A percentile compares a stretch with the other conserved stretches of the same genome.
Evolutionary conservation across 1,139 yeast species (phyloP).

Genomic region (Hemisphaericaspora subhashii): DNA sequence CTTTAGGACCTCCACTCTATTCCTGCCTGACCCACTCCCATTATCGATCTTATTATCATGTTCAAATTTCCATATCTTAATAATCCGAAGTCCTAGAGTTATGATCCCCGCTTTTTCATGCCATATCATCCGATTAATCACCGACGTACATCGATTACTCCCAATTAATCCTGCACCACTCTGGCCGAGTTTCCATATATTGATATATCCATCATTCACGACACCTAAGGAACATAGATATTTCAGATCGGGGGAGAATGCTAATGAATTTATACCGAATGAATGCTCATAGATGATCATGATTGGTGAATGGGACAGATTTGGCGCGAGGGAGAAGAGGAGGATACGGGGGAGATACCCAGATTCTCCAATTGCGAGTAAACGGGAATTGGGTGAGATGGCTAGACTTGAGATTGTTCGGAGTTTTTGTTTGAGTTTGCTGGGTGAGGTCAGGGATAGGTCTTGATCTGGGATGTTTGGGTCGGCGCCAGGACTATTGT

Average conservation of each 20-base stretch:
- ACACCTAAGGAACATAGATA: conserved; percentile 60
- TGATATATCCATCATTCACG: conserved; percentile 63
- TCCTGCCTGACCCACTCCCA: conserved; percentile 22
- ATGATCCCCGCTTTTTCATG: conserved; percentile 43
- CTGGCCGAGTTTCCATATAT: conserved; percentile 48
- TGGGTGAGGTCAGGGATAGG: conserved; percentile 22
- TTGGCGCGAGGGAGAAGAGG: conserved; percentile 56
- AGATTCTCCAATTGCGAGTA: conserved; percentile 65
- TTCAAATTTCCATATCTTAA: conserved; percentile 58
- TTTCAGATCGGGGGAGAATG: conserved; percentile 60
- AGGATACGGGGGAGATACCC: conserved; percentile 68
- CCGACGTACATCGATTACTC: conserved; percentile 61
- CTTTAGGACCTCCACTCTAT: conserved; percentile 52
- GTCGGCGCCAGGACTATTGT: background rate
- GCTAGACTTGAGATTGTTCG: conserved; percentile 57
- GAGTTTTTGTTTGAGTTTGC: conserved; percentile 45
- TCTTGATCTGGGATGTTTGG: background rate
- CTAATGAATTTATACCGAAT: conserved; percentile 56
- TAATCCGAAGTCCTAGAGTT: conserved; percentile 59
- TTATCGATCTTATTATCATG: background rate
- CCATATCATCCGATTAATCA: conserved; percentile 58
- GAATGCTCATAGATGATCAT: conserved; percentile 58
- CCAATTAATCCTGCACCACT: conserved; percentile 29
- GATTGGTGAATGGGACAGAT: conserved; percentile 47
- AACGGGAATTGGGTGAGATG: conserved; percentile 50